A percentile compares a stretch with the other conserved stretches of the same genome.
phyloP scores from a whole-genome alignment of 2,329 filamentous ascomycete species.

The Fusarium fujikuroi region DNA sequence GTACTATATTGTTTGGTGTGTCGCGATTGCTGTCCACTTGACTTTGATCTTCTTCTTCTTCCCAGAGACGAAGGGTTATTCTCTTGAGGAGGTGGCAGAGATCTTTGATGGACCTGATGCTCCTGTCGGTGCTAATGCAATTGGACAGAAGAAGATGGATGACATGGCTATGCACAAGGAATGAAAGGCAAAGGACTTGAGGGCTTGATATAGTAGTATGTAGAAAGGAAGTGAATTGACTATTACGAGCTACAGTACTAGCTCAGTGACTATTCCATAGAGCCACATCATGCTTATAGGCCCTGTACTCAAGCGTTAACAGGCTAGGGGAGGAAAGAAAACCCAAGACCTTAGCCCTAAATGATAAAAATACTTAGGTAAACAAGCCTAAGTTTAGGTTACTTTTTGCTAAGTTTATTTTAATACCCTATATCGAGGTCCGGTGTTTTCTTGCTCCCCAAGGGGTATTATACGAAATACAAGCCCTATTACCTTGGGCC shows the following conservation, averaged over 20 bases:
- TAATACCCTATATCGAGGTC: too few relatives aligned
- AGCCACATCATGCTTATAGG: too few relatives aligned
- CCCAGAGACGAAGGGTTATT: conserved; percentile 39
- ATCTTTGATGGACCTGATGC: conserved; percentile 41
- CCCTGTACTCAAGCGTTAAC: too few relatives aligned
- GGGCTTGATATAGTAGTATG: background rate
- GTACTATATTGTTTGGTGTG: conserved; percentile 59
- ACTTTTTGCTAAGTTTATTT: too few relatives aligned
- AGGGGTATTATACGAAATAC: too few relatives aligned
- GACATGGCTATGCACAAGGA: conserved; percentile 5
- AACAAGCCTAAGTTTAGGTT: too few relatives aligned
- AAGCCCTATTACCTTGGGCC: too few relatives aligned
- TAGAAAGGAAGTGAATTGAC: background rate
- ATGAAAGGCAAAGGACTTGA: background rate
- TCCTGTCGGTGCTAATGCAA: conserved; percentile 28
- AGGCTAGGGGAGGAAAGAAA: too few relatives aligned
- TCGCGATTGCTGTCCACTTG: conserved; percentile 37
- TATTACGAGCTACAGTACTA: background rate
- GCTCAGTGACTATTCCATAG: background rate
- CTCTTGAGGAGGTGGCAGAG: conserved; percentile 39
- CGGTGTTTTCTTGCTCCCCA: too few relatives aligned
- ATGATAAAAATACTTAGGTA: too few relatives aligned
- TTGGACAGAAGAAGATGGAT: conserved; percentile 28
- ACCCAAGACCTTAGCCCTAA: too few relatives aligned
- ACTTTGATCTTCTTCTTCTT: conserved; percentile 46